Percentiles rank a stretch among this genome's conserved stretches.
Conservation (phyloP, 116 monocot species). For the Dioscorea cayenensis region DNA sequence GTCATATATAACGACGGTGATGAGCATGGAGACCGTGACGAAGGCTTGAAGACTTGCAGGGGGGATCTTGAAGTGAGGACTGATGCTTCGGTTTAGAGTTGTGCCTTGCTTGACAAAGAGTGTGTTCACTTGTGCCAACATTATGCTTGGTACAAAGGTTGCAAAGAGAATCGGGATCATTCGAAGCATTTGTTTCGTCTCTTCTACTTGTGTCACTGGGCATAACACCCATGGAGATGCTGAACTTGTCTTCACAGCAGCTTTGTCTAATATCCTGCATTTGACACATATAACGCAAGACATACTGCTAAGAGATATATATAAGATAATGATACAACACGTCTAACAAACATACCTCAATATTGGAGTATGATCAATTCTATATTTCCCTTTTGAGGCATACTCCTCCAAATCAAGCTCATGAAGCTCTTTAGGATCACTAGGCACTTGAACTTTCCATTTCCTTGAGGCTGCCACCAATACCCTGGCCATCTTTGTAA, state of each 20-base stretch:
- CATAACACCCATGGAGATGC: slow-evolving; percentile 13
- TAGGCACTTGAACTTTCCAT: not conserved
- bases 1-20: slow-evolving; percentile 23
- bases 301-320: too few relatives aligned
- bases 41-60: slow-evolving; percentile 18
- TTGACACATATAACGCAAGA: not conserved
- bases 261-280: slow-evolving; percentile 23
- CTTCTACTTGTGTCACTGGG: slow-evolving; percentile 29
- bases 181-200: slow-evolving; percentile 25
- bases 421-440: slow-evolving; percentile 2
- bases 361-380: not conserved
- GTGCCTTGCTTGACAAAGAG: slow-evolving; percentile 32
- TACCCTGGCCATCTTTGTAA: slow-evolving; percentile 7
- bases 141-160: slow-evolving; percentile 16
- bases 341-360: not conserved
- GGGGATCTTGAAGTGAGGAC: slow-evolving; percentile 19
- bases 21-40: slow-evolving; percentile 25
- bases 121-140: slow-evolving; percentile 19
- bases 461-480: slow-evolving; percentile 13
- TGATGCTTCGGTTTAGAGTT: slow-evolving; percentile 20
- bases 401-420: slow-evolving; percentile 7
- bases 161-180: slow-evolving; percentile 19
- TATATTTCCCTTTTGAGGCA: not conserved
- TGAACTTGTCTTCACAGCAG: slow-evolving; percentile 14
- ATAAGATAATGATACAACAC: not conserved